These are phyloP conservation scores for Marchantia paleacea DNA, from an alignment of 225 moss, liverwort and hornwort genomes.

Conservation along the genomic window DNA sequence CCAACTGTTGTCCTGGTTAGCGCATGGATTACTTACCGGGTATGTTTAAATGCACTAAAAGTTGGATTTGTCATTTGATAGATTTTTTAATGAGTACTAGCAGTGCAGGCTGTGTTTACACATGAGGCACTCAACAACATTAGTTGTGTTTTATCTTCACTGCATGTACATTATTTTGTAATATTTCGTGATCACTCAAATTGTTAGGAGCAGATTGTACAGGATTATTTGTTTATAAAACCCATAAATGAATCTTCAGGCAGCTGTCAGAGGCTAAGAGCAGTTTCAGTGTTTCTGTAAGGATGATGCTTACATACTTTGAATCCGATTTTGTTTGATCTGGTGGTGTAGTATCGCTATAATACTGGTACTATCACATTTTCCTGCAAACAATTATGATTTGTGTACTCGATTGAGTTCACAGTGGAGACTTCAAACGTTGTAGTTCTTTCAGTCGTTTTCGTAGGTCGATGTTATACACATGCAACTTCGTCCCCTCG, in stretches of 20 bases:
- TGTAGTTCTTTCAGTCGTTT: too few species aligned
- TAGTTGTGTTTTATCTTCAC: background rate
- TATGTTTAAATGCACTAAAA: background rate
- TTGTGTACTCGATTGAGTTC: too few species aligned
- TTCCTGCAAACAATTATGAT: too few species aligned
- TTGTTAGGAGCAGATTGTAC: background rate
- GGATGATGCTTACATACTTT: too few species aligned
- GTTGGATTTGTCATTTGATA: background rate
- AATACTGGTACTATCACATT: too few species aligned
- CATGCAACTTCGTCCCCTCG: too few species aligned
- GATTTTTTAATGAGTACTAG: background rate
- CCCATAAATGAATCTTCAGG: background rate
- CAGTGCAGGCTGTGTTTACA: background rate
- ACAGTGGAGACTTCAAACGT: too few species aligned
- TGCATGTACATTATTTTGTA: background rate
- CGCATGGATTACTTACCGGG: too few species aligned
- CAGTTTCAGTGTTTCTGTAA: background rate
- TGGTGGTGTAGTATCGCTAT: too few species aligned
- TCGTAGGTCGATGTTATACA: too few species aligned
- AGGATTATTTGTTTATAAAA: conserved; percentile 15
- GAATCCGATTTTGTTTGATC: too few species aligned
- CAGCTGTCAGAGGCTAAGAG: background rate
- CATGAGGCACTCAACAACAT: background rate
- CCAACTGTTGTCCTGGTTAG: background rate
- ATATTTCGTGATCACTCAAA: background rate